Evolutionary conservation across 305 asterid species (phyloP).

Genomic region (Fraxinus baroniana): DNA sequence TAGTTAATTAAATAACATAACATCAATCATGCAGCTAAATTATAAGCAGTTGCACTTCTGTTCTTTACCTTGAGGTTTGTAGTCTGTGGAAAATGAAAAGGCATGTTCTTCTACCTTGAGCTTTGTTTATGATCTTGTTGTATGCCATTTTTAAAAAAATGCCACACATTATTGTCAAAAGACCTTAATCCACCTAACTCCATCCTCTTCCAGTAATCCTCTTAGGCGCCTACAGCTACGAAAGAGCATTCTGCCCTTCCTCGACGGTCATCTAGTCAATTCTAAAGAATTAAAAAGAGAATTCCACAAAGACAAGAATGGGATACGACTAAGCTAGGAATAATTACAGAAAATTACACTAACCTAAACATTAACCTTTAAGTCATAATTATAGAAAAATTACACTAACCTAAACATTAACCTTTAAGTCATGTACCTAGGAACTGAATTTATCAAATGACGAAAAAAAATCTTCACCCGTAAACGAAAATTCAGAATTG

Average conservation of each 20-base stretch:
- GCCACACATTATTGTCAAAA: not conserved
- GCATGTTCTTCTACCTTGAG: not conserved
- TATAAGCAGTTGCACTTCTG: not conserved
- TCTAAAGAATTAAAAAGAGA: not conserved
- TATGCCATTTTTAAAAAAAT: too few relatives aligned
- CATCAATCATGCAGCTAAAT: not conserved
- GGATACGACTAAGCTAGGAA: not conserved
- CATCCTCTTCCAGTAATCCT: not conserved
- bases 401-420: not conserved
- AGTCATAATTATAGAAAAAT: not conserved
- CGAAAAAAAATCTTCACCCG: not conserved
- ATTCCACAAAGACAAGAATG: not conserved
- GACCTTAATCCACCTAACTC: not conserved
- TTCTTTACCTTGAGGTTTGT: not conserved
- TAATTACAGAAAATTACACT: too few relatives aligned
- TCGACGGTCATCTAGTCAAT: not conserved
- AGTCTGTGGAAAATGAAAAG: not conserved
- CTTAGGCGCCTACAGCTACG: not conserved
- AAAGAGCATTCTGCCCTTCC: not conserved
- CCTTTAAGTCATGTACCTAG: not conserved
- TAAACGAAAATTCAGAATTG: not conserved
- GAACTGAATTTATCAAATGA: not conserved
- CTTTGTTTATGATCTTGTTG: not conserved
- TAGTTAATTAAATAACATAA: not conserved
- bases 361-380: too few relatives aligned